Evolutionary conservation across 2,329 filamentous ascomycete species (phyloP), one percentile per base, ranked within the genome.

Genomic region (Boeremia exigua): DNA sequence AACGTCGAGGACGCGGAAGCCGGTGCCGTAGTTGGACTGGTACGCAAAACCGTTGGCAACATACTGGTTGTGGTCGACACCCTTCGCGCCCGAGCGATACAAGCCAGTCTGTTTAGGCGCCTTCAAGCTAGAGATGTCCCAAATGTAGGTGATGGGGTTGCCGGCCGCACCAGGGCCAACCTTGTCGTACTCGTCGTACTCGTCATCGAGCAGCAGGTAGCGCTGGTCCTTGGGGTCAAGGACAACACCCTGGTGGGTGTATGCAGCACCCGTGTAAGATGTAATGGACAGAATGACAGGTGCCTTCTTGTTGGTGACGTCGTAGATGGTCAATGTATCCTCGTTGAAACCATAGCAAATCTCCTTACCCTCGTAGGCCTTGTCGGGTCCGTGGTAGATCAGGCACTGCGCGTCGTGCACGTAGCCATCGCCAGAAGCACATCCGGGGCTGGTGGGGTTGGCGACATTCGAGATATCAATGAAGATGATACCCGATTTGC

Each of bases 351-450:
- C 81, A 63, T 83, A 84, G 78, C 83, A 85, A 63, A 85, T 83
- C 49, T 85, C 81, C 2, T 72, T 75, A 23, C 79, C 81, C 3
- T 72, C 67, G 67, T 80, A 85, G 23, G 75, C 63, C 23, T 69
- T 71, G 56, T 84, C 79, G 0, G 83, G 82, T 0, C 83, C 83
- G 7, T 76, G 78, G 72, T 84, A 84, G 56, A 81, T 78, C 34
- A 87, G 73, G 67, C 84, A 86, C 70, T 87, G 84, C 2, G 84
- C 84, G 61, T 86, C 84, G 68, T 87, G 84, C 12, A 86, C 83
- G 66, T 87, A 86, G 33, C 83, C 84, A 66, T 86, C 84, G 15
- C 78, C 65, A 17, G 79, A 76, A 7, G 81, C 81, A 63, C 84
- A 86, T 38, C 84, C 84, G 6, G 82, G 80, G 19, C 76, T 79